Evolutionary conservation across 78 protist species (phyloP).

Genomic region (Dictyostelium purpureum): DNA sequence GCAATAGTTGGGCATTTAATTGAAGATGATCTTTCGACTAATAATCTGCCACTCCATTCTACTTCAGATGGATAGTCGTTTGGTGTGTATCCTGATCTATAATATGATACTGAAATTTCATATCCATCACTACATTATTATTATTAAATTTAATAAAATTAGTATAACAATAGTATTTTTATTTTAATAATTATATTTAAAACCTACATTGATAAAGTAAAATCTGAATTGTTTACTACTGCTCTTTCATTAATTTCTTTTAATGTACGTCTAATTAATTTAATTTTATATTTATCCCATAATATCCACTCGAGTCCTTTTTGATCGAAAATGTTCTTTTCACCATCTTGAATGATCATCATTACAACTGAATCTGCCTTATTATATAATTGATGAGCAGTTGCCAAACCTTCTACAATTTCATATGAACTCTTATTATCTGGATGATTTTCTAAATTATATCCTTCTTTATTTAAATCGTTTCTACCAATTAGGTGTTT

Average conservation of each 20-base stretch:
- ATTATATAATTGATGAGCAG: conserved; percentile 10
- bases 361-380: conserved; percentile 45
- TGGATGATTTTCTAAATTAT: conserved; percentile 26
- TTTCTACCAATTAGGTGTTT: background rate
- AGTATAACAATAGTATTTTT: background rate
- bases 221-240: background rate
- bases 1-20: conserved; percentile 92
- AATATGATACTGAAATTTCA: conserved; percentile 88
- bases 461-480: background rate
- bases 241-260: conserved; percentile 60
- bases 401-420: conserved; percentile 51
- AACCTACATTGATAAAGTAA: background rate
- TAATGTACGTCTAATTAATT: conserved; percentile 60
- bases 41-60: conserved; percentile 91
- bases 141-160: background rate
- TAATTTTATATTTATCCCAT: conserved; percentile 39
- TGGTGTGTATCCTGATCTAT: conserved; percentile 95
- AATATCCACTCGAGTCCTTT: conserved; percentile 67
- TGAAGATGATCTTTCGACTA: conserved; percentile 86
- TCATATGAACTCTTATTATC: conserved; percentile 32
- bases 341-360: conserved; percentile 86
- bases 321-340: conserved; percentile 90
- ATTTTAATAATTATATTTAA: background rate
- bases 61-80: conserved; percentile 83
- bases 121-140: conserved; percentile 23